Percentiles rank a stretch among this genome's conserved stretches.
Evolutionary conservation across 169 alveolate species (phyloP).

Genomic region (Blepharisma undulans): DNA sequence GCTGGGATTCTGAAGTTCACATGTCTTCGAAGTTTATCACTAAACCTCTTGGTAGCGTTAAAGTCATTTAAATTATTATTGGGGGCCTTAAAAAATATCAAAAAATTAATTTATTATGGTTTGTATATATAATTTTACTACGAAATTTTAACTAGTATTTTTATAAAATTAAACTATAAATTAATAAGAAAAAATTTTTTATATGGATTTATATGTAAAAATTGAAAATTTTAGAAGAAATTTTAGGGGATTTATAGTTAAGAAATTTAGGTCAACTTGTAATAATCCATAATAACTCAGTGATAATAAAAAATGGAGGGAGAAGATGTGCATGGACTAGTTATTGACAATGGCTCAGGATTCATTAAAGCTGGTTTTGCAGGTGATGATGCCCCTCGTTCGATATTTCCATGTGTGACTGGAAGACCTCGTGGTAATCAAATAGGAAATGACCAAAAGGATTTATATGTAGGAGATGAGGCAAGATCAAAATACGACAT

Average conservation of each 20-base stretch:
- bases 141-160: no score
- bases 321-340: slow-evolving; percentile 45
- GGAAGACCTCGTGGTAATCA: slow-evolving; percentile 84
- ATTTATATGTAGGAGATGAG: slow-evolving; percentile 76
- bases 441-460: slow-evolving; percentile 73
- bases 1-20: background rate
- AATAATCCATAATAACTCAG: background rate
- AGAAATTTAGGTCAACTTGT: background rate
- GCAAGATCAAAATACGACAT: slow-evolving; percentile 78
- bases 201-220: no score
- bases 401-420: slow-evolving; percentile 73
- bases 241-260: no score
- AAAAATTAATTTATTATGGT: no score
- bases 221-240: no score
- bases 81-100: no score
- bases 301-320: slow-evolving; percentile 26
- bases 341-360: slow-evolving; percentile 82
- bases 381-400: slow-evolving; percentile 85
- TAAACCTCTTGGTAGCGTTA: no score
- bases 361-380: slow-evolving; percentile 85
- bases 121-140: no score
- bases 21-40: background rate
- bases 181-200: no score
- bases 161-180: no score
- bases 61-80: no score